A percentile compares a stretch with the other conserved stretches of the same genome.
Evolutionary conservation across 305 asterid species (phyloP).

Genomic region (Fraxinus greggii): DNA sequence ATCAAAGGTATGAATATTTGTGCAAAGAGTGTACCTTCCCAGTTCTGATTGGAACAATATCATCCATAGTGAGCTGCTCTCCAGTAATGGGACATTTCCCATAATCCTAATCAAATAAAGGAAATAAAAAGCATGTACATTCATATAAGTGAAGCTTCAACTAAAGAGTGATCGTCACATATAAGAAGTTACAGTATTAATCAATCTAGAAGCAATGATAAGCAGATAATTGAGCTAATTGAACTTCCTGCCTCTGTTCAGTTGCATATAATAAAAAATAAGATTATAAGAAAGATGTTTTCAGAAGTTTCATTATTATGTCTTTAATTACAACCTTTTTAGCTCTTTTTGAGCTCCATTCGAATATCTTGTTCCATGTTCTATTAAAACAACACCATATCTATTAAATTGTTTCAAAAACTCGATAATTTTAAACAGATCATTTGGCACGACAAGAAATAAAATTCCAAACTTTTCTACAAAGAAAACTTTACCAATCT

Average conservation of each 20-base stretch:
- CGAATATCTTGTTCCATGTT: not conserved
- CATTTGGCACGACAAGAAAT: not conserved
- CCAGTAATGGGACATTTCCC: constrained; percentile 98
- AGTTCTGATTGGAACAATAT: constrained; percentile 74
- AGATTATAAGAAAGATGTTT: not conserved
- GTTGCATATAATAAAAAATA: not conserved
- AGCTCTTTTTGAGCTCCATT: not conserved
- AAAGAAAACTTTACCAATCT: not conserved
- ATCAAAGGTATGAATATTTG: not conserved
- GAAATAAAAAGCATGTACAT: not conserved
- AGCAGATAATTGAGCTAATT: not conserved
- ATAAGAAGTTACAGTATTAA: not conserved
- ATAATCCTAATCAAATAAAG: constrained; percentile 53
- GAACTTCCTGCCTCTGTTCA: not conserved
- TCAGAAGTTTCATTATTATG: not conserved
- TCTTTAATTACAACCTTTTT: not conserved
- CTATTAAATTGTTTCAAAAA: not conserved
- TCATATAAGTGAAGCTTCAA: constrained; percentile 4
- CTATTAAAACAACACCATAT: not conserved
- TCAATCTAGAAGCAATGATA: not conserved
- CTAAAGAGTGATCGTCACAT: not conserved
- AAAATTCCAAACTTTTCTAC: not conserved
- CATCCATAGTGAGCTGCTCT: constrained; percentile 78
- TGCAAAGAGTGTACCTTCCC: constrained; percentile 61
- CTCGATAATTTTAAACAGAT: not conserved